A percentile compares a stretch with the other conserved stretches of the same genome.
These are phyloP conservation scores for Gremmenia infestans DNA, from an alignment of 2,329 filamentous ascomycete genomes.

Conservation along the genomic window DNA sequence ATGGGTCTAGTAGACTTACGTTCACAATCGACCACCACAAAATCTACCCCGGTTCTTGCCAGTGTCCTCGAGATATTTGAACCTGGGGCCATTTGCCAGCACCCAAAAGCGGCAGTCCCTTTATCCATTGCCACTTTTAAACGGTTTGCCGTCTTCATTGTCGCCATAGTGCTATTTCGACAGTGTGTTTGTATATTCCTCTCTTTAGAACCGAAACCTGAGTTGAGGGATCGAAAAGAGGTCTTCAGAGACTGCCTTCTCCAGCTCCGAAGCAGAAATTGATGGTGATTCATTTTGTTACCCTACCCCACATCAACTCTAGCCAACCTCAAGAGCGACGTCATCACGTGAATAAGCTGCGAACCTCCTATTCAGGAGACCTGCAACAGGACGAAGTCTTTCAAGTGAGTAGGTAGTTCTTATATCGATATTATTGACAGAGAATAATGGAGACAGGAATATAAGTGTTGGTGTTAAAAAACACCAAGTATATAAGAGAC, in stretches of 20 bases:
- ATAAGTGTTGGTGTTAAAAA: no score
- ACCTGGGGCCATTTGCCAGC: slow-evolving; percentile 59
- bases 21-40: slow-evolving; percentile 58
- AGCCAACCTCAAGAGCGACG: not conserved
- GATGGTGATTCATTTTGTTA: no score
- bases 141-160: slow-evolving; percentile 38
- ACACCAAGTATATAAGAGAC: no score
- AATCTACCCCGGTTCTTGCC: slow-evolving; percentile 59
- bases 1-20: not conserved
- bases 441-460: no score
- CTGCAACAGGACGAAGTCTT: no score
- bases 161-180: slow-evolving; percentile 16
- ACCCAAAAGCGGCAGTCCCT: slow-evolving; percentile 46
- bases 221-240: no score
- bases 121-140: slow-evolving; percentile 46
- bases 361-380: not conserved
- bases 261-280: not conserved
- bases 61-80: slow-evolving; percentile 55
- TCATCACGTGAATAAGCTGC: not conserved
- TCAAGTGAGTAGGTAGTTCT: no score
- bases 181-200: not conserved
- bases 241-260: not conserved
- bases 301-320: not conserved
- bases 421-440: no score
- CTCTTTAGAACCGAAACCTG: not conserved